Evolutionary conservation across 805 yeast species (phyloP).

Genomic region (Tetrapisispora iriomotensis): DNA sequence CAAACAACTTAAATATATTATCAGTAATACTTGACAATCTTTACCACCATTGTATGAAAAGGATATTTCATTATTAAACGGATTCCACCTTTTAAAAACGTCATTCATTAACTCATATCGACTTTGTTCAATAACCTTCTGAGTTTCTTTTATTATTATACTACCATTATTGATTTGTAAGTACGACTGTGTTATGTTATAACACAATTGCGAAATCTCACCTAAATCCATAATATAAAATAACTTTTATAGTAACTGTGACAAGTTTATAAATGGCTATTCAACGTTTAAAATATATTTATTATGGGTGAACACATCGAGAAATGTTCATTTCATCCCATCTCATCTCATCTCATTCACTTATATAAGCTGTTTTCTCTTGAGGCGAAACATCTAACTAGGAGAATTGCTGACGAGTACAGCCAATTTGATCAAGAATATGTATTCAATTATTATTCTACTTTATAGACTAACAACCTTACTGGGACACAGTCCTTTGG

Average conservation of each 20-base stretch:
- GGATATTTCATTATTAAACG: constrained; percentile 43
- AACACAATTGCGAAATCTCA: constrained; percentile 18
- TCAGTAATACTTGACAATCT: constrained; percentile 84
- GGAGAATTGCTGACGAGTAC: no score
- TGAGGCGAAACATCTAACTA: no score
- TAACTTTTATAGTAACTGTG: not conserved
- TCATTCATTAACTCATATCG: constrained; percentile 16
- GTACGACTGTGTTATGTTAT: constrained; percentile 23
- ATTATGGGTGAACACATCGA: no score
- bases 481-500: no score
- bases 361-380: no score
- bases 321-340: no score
- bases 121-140: constrained; percentile 20
- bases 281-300: not conserved
- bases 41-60: constrained; percentile 94
- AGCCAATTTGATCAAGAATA: no score
- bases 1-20: constrained; percentile 56
- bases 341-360: no score
- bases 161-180: constrained; percentile 9
- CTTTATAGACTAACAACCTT: no score
- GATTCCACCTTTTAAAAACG: constrained; percentile 25
- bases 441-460: no score
- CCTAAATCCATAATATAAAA: constrained; percentile 7
- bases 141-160: constrained; percentile 18
- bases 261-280: not conserved